phyloP scores from a whole-genome alignment of 2,329 filamentous ascomycete species.

The Cercospora janseana region DNA sequence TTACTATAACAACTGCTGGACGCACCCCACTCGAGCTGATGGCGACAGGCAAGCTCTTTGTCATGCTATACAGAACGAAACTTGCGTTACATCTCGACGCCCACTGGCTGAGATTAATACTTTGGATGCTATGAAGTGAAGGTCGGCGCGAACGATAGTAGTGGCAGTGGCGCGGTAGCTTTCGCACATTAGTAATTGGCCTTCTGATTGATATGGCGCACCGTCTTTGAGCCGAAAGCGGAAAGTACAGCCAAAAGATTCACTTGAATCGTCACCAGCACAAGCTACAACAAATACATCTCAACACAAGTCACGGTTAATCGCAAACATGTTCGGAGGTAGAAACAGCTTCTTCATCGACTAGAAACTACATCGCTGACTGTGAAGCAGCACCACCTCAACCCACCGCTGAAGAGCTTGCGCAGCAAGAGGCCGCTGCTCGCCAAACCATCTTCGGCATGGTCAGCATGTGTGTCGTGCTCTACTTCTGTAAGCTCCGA shows the following conservation, averaged over 20 bases:
- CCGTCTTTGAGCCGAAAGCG: neutral
- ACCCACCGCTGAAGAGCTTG: constrained; percentile 68
- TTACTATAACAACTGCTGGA: too few species aligned
- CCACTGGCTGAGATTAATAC: too few species aligned
- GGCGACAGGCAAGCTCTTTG: too few species aligned
- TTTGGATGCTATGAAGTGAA: too few species aligned
- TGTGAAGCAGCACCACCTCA: constrained; percentile 62
- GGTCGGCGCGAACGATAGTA: too few species aligned
- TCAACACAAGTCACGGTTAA: neutral
- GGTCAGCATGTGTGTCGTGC: constrained; percentile 61
- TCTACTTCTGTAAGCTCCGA: constrained; percentile 71
- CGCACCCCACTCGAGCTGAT: too few species aligned
- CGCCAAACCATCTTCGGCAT: constrained; percentile 66
- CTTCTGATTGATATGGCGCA: too few species aligned
- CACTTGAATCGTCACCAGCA: constrained; percentile 5
- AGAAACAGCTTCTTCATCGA: neutral
- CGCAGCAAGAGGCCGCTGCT: constrained; percentile 64
- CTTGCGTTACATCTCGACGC: too few species aligned
- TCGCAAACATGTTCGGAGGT: constrained; percentile 12
- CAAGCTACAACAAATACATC: neutral
- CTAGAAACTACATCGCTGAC: neutral
- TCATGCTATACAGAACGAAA: too few species aligned
- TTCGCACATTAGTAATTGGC: too few species aligned
- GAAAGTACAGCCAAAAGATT: constrained; percentile 4
- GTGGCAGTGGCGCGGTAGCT: too few species aligned